Evolutionary conservation across 148 eudicot species (phyloP).

Genomic region (Camellia sinensis): DNA sequence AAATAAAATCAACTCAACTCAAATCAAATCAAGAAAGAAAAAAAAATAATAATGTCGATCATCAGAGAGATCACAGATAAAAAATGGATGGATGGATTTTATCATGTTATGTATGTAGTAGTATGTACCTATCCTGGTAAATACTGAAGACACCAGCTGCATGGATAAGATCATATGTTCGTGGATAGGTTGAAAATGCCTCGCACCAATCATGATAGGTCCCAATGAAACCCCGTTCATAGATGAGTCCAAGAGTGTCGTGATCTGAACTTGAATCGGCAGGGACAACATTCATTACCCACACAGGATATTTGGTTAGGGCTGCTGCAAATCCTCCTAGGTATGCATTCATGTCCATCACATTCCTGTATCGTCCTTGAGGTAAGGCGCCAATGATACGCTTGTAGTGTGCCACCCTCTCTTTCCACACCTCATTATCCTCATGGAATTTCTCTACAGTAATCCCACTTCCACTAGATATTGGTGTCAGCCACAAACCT

Average conservation of each 20-base stretch:
- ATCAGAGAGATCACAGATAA: too few relatives aligned
- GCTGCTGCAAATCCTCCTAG: conserved; percentile 93
- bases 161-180: conserved; percentile 93
- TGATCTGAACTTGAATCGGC: conserved; percentile 39
- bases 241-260: conserved; percentile 69
- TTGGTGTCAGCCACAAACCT: too few relatives aligned
- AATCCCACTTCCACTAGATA: conserved; percentile 52
- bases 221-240: conserved; percentile 88
- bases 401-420: conserved; percentile 55
- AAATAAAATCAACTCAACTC: neutral
- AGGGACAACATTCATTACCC: conserved; percentile 98
- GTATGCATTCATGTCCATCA: conserved; percentile 92
- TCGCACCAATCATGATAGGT: conserved; percentile 93
- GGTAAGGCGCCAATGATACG: conserved; percentile 36
- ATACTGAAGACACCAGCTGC: conserved; percentile 70
- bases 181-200: conserved; percentile 86
- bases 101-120: too few relatives aligned
- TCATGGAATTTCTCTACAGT: conserved; percentile 53
- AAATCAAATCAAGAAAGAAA: neutral
- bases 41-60: neutral
- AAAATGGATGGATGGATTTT: too few relatives aligned
- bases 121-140: conserved; percentile 63
- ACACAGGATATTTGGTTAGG: conserved; percentile 67
- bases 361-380: conserved; percentile 64
- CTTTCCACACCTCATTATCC: conserved; percentile 72